Conservation (phyloP, 2,329 filamentous ascomycete genomes). For the Aureobasidium melanogenum region DNA sequence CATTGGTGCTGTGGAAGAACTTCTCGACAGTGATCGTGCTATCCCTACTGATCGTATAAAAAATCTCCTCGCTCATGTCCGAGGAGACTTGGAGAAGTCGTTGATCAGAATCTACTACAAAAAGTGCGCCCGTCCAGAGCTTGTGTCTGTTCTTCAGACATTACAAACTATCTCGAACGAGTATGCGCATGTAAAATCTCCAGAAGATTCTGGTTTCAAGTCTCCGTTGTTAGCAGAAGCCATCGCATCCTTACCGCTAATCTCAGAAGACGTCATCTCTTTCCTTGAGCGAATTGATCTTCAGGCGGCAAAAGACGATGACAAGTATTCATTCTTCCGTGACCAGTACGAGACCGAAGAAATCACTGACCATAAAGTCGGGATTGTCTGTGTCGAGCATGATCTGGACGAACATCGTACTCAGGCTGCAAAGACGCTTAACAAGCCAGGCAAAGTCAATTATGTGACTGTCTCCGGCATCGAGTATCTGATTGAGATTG, state of each 20-base stretch:
- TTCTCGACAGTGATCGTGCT: constrained; percentile 60
- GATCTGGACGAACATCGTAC: constrained; percentile 71
- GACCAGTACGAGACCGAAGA: constrained; percentile 81
- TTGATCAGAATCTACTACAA: constrained; percentile 95
- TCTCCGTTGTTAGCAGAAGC: constrained; percentile 63
- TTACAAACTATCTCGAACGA: constrained; percentile 73
- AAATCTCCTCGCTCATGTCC: constrained; percentile 60
- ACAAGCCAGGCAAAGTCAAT: constrained; percentile 55
- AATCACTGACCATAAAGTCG: constrained; percentile 83
- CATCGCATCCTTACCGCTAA: constrained; percentile 65
- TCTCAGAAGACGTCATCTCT: constrained; percentile 60
- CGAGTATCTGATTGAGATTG: constrained; percentile 88
- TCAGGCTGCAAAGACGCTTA: constrained; percentile 62
- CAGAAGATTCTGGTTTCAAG: constrained; percentile 61
- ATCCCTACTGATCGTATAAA: constrained; percentile 64
- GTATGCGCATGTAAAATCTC: constrained; percentile 58
- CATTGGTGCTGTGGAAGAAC: constrained; percentile 76
- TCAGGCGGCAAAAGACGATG: constrained; percentile 71
- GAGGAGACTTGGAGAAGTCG: constrained; percentile 80
- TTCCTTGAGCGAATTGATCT: constrained; percentile 81
- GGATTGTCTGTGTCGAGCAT: constrained; percentile 85
- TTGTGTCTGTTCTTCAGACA: constrained; percentile 75
- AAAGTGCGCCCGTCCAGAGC: constrained; percentile 83
- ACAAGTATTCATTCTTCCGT: constrained; percentile 91
- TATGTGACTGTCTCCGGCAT: constrained; percentile 85